Percentiles rank a stretch among this genome's conserved stretches.
Conservation (phyloP, 2,329 filamentous ascomycete species). For the Colletotrichum lupini region DNA sequence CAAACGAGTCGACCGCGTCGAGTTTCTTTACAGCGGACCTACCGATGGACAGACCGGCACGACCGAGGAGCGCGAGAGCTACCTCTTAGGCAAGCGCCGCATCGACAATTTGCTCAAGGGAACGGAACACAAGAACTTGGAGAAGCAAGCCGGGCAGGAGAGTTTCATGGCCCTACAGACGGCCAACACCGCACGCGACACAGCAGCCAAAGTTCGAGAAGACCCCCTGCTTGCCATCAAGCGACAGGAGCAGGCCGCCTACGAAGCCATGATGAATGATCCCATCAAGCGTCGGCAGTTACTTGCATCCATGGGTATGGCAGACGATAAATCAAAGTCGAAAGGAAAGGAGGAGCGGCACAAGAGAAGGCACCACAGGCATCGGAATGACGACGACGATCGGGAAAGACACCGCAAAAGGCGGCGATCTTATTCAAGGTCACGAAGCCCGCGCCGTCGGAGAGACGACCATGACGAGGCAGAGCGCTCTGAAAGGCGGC, state of each 20-base stretch:
- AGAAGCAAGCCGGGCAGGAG: slow-evolving; percentile 76
- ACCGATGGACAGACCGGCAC: slow-evolving; percentile 80
- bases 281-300: slow-evolving; percentile 75
- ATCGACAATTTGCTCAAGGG: slow-evolving; percentile 87
- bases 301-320: slow-evolving; percentile 71
- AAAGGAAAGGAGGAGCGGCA: slow-evolving; percentile 56
- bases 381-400: slow-evolving; percentile 55
- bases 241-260: slow-evolving; percentile 86
- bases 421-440: slow-evolving; percentile 58
- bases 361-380: slow-evolving; percentile 52
- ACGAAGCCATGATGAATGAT: slow-evolving; percentile 84
- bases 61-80: slow-evolving; percentile 92
- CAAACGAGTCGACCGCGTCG: slow-evolving; percentile 84
- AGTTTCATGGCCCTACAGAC: slow-evolving; percentile 71
- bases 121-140: slow-evolving; percentile 81
- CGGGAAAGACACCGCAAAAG: slow-evolving; percentile 51
- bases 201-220: slow-evolving; percentile 85
- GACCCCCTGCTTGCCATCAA: slow-evolving; percentile 95
- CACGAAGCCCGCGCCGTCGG: slow-evolving; percentile 52
- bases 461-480: slow-evolving; percentile 44
- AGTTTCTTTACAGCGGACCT: slow-evolving; percentile 98
- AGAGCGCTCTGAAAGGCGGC: slow-evolving; percentile 38
- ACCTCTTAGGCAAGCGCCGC: slow-evolving; percentile 89
- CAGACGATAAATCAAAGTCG: slow-evolving; percentile 52
- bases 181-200: slow-evolving; percentile 82